Conservation (phyloP, 1,139 yeast genomes). For the Candida tropicalis region DNA sequence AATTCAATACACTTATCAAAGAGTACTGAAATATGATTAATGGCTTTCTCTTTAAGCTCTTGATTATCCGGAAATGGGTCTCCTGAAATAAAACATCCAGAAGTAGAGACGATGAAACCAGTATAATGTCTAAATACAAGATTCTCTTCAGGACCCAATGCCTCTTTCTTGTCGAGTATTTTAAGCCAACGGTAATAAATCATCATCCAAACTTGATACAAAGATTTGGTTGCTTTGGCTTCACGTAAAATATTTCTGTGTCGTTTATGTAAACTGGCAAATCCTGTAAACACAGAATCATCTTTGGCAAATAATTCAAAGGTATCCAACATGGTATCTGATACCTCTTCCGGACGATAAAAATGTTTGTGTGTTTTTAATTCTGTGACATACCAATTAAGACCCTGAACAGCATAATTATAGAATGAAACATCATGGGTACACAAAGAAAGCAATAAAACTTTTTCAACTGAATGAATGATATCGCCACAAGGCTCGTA, state of each 20-base stretch:
- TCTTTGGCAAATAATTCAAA: conserved; percentile 57
- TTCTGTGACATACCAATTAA: conserved; percentile 50
- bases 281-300: conserved; percentile 66
- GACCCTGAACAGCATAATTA: conserved; percentile 51
- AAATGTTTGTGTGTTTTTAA: conserved; percentile 15
- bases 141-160: conserved; percentile 31
- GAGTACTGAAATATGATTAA: conserved; percentile 40
- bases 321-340: conserved; percentile 42
- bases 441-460: conserved; percentile 52
- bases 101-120: conserved; percentile 60
- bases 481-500: conserved; percentile 23
- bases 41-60: conserved; percentile 29
- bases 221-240: conserved; percentile 60
- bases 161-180: conserved; percentile 26
- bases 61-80: conserved; percentile 26
- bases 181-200: conserved; percentile 59
- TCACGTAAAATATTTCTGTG: conserved; percentile 57
- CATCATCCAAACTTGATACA: conserved; percentile 63
- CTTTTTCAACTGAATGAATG: conserved; percentile 42
- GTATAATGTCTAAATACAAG: conserved; percentile 60
- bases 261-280: conserved; percentile 75
- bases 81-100: conserved; percentile 53
- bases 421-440: conserved; percentile 62
- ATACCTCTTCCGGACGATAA: conserved; percentile 12
- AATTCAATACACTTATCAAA: conserved; percentile 53